A percentile compares a stretch with the other conserved stretches of the same genome.
phyloP scores from a whole-genome alignment of 768 basidiomycete species.

The Pseudohyphozyma bogoriensis region DNA sequence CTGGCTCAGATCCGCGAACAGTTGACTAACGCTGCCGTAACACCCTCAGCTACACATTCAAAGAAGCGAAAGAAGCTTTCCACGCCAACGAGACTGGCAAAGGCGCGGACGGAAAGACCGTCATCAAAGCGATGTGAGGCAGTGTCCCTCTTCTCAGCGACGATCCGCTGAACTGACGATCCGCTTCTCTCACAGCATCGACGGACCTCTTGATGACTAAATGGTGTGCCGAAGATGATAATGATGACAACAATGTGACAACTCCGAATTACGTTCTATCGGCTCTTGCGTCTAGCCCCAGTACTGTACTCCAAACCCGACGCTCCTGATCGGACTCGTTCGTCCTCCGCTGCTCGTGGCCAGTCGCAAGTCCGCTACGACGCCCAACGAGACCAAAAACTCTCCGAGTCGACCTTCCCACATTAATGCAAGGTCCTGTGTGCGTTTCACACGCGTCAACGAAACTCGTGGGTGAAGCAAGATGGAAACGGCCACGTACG shows the following conservation, averaged over 20 bases:
- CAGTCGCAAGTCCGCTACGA: conserved; percentile 65
- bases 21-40: neutral
- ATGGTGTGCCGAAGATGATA: no score
- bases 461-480: neutral
- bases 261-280: neutral
- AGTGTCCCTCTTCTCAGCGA: no score
- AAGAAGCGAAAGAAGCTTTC: conserved; percentile 70
- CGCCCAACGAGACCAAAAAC: conserved; percentile 77
- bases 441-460: neutral
- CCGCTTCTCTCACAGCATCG: no score
- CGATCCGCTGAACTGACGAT: no score
- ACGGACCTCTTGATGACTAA: conserved; percentile 1
- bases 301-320: conserved; percentile 18
- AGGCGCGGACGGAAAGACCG: conserved; percentile 71
- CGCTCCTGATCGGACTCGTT: conserved; percentile 16
- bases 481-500: conserved; percentile 46
- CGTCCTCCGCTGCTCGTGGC: conserved; percentile 10
- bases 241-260: neutral
- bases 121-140: conserved; percentile 65
- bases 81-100: conserved; percentile 66
- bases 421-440: conserved; percentile 72
- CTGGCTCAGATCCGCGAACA: neutral
- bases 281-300: neutral
- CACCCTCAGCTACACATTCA: conserved; percentile 54
- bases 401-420: conserved; percentile 90